These are phyloP conservation scores for Calocybe indica DNA, from an alignment of 768 basidiomycete genomes.

Conservation along the genomic window DNA sequence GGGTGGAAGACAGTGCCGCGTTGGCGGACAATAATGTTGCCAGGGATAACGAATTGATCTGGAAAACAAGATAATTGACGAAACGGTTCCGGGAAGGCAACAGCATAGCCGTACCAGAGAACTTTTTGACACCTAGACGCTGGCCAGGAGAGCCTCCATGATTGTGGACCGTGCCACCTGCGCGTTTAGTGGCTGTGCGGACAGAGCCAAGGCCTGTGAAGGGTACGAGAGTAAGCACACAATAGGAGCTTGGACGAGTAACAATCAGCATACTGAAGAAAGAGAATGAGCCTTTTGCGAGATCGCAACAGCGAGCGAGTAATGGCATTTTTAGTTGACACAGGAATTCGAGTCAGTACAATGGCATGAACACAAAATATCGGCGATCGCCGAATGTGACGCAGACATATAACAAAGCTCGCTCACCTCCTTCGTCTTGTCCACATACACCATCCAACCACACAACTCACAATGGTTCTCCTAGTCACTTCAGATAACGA, in stretches of 20 bases:
- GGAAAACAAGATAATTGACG: background rate
- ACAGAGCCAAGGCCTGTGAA: slow-evolving; percentile 53
- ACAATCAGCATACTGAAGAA: slow-evolving; percentile 24
- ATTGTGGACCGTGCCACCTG: slow-evolving; percentile 91
- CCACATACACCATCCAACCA: slow-evolving; percentile 11
- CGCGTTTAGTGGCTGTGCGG: slow-evolving; percentile 93
- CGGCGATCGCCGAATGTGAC: slow-evolving; percentile 34
- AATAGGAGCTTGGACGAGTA: background rate
- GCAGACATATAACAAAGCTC: slow-evolving; percentile 23
- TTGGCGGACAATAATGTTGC: slow-evolving; percentile 95
- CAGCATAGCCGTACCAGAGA: slow-evolving; percentile 62
- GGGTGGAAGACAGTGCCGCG: slow-evolving; percentile 90
- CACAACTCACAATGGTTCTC: slow-evolving; percentile 56
- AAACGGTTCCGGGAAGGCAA: background rate
- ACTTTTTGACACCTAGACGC: slow-evolving; percentile 93
- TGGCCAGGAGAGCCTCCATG: slow-evolving; percentile 91
- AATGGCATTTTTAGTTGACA: slow-evolving; percentile 34
- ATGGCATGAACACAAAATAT: slow-evolving; percentile 5
- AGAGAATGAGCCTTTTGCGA: slow-evolving; percentile 45
- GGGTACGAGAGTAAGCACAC: background rate
- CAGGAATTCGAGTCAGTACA: too few relatives aligned
- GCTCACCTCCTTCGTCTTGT: slow-evolving; percentile 5
- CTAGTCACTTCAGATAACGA: slow-evolving; percentile 96
- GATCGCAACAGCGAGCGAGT: slow-evolving; percentile 36
- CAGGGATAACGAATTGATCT: slow-evolving; percentile 92